Percentiles rank a stretch among this genome's conserved stretches.
Evolutionary conservation across 345 rosid species (phyloP).

Genomic region (Bruguiera sexangula): DNA sequence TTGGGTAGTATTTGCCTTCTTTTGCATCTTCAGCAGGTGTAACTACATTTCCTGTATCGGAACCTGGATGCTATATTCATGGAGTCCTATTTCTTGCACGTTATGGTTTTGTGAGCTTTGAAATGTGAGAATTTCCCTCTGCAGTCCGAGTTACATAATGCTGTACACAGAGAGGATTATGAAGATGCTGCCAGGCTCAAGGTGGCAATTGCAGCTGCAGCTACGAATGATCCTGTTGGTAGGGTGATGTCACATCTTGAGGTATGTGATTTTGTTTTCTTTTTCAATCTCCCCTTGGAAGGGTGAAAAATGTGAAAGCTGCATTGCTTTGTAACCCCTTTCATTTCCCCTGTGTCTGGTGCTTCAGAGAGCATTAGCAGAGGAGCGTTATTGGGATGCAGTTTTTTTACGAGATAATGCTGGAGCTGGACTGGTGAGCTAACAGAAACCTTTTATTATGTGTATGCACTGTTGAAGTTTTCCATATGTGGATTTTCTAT

Average conservation of each 20-base stretch:
- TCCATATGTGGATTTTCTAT: no score
- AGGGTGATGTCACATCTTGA: slow-evolving; percentile 57
- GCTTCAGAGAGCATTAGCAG: slow-evolving; percentile 63
- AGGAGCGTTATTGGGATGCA: slow-evolving; percentile 80
- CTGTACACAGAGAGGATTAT: slow-evolving; percentile 63
- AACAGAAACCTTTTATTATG: neutral
- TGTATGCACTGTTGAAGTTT: no score
- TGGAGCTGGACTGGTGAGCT: slow-evolving; percentile 87
- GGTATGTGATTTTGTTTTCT: slow-evolving; percentile 35
- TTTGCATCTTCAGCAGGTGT: no score
- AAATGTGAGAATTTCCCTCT: neutral
- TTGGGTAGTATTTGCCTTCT: no score
- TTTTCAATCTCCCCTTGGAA: neutral
- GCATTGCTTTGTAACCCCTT: slow-evolving; percentile 3
- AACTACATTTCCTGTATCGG: no score
- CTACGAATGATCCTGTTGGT: slow-evolving; percentile 76
- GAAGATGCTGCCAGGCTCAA: slow-evolving; percentile 78
- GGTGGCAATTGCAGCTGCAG: slow-evolving; percentile 90
- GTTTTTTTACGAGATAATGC: slow-evolving; percentile 76
- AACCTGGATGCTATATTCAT: no score
- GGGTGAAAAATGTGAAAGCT: neutral
- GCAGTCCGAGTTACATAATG: slow-evolving; percentile 63
- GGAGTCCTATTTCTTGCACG: neutral
- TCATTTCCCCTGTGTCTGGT: slow-evolving; percentile 1
- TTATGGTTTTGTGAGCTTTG: neutral